These are phyloP conservation scores for Benincasa hispida DNA, from an alignment of 306 rosid species.

Conservation along the genomic window DNA sequence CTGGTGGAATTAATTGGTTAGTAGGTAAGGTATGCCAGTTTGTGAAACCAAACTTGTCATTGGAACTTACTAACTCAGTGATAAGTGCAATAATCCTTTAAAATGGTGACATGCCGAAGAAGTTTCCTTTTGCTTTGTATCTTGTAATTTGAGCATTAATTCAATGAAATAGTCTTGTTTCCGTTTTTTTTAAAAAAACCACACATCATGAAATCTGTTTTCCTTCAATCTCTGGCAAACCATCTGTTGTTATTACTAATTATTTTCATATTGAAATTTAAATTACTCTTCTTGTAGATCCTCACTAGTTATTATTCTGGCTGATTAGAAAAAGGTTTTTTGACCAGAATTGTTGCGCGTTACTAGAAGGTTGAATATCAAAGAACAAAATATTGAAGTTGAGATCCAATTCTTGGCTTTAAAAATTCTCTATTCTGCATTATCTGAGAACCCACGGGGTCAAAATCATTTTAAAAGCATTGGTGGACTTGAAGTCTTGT, in stretches of 20 bases:
- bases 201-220: not conserved
- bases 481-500: slow-evolving; percentile 93
- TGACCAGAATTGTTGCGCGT: slow-evolving; percentile 77
- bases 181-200: not conserved
- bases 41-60: slow-evolving; percentile 7
- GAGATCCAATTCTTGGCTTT: slow-evolving; percentile 66
- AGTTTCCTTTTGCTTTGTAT: too few relatives aligned
- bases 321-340: slow-evolving; percentile 13
- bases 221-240: not conserved
- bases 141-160: too few relatives aligned
- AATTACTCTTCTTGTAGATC: not conserved
- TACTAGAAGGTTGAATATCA: slow-evolving; percentile 74
- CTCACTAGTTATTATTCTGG: not conserved
- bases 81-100: not conserved
- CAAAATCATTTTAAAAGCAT: slow-evolving; percentile 96
- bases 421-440: slow-evolving; percentile 61
- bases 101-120: not conserved
- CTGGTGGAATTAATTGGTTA: slow-evolving; percentile 99
- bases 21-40: slow-evolving; percentile 98
- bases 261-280: not conserved
- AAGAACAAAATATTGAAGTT: slow-evolving; percentile 60
- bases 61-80: not conserved
- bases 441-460: slow-evolving; percentile 75
- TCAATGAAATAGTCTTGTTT: too few relatives aligned
- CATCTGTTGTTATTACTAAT: not conserved